Evolutionary conservation across 768 basidiomycete genomes (phyloP).

Genomic region (Tylopilus plumbeoviolaceoides): DNA sequence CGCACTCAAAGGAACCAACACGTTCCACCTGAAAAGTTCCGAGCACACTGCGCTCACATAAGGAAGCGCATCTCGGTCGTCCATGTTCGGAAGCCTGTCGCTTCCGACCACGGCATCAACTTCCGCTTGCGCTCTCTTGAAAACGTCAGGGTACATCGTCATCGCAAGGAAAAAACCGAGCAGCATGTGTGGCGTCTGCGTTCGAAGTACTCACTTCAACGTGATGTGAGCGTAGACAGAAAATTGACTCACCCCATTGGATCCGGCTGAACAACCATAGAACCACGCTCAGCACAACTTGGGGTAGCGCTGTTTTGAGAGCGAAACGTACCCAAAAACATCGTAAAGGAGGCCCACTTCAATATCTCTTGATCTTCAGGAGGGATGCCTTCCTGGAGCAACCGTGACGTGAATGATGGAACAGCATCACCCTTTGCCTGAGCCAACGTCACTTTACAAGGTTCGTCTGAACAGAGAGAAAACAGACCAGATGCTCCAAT

Average conservation of each 20-base stretch:
- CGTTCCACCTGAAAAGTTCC: background rate
- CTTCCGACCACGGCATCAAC: too few relatives aligned
- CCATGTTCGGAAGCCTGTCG: too few relatives aligned
- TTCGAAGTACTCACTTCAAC: too few relatives aligned
- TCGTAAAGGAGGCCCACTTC: conserved; percentile 14
- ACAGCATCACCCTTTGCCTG: conserved; percentile 11
- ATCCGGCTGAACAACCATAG: too few relatives aligned
- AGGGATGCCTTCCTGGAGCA: conserved; percentile 7
- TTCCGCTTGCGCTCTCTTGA: too few relatives aligned
- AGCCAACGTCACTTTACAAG: background rate
- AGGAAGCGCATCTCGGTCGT: conserved; percentile 18
- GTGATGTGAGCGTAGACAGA: background rate
- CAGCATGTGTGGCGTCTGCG: too few relatives aligned
- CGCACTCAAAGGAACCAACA: background rate
- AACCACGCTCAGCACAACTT: too few relatives aligned
- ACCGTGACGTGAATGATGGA: conserved; percentile 11
- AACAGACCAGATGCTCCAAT: conserved; percentile 13
- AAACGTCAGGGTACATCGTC: too few relatives aligned
- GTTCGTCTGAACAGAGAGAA: background rate
- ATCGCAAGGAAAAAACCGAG: too few relatives aligned
- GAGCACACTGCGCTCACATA: too few relatives aligned
- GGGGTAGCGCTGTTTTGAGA: background rate
- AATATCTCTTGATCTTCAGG: conserved; percentile 9
- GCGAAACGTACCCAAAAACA: conserved; percentile 27
- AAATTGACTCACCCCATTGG: too few relatives aligned